Percentiles rank a stretch among this genome's conserved stretches.
Conservation (phyloP, 1,284 basidiomycete species). For the Pseudozyma flocculosa region DNA sequence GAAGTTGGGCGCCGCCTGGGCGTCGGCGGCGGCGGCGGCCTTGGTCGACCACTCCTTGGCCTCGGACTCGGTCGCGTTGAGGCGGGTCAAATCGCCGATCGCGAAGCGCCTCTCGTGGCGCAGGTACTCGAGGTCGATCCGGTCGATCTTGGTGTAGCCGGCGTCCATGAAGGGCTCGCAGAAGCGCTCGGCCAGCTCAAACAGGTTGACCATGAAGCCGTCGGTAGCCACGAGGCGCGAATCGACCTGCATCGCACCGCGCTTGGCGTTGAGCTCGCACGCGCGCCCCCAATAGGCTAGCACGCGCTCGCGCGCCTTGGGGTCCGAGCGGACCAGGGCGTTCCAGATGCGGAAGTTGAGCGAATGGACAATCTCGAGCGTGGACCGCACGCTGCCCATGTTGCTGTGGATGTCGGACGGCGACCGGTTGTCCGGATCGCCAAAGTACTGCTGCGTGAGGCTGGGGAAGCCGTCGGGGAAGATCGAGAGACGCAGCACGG, state of each 20-base stretch:
- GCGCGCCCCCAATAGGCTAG: slow-evolving; percentile 79
- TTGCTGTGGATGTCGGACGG: slow-evolving; percentile 41
- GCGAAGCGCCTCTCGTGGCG: slow-evolving; percentile 49
- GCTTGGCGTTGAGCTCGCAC: slow-evolving; percentile 75
- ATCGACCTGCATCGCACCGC: slow-evolving; percentile 86
- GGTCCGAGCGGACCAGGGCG: slow-evolving; percentile 76
- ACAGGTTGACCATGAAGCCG: slow-evolving; percentile 88
- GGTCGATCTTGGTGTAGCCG: slow-evolving; percentile 78
- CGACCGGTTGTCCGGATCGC: slow-evolving; percentile 34
- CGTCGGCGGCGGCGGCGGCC: slow-evolving; percentile 8
- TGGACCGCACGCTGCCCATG: slow-evolving; percentile 38
- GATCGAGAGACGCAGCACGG: slow-evolving; percentile 44
- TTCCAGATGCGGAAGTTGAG: slow-evolving; percentile 88
- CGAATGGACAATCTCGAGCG: slow-evolving; percentile 62
- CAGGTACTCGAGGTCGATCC: slow-evolving; percentile 77
- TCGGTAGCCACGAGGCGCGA: slow-evolving; percentile 82
- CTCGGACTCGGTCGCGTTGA: slow-evolving; percentile 53
- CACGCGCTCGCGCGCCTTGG: slow-evolving; percentile 77
- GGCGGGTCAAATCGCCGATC: slow-evolving; percentile 45
- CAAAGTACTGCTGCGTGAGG: slow-evolving; percentile 42
- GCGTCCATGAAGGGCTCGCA: slow-evolving; percentile 97
- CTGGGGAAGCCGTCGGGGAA: slow-evolving; percentile 49
- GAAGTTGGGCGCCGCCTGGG: slow-evolving; percentile 67
- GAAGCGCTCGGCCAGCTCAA: slow-evolving; percentile 77
- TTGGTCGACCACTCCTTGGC: slow-evolving; percentile 44